A percentile compares a stretch with the other conserved stretches of the same genome.
phyloP scores from a whole-genome alignment of 2,329 filamentous ascomycete species.

The Tolypocladium tundrense region DNA sequence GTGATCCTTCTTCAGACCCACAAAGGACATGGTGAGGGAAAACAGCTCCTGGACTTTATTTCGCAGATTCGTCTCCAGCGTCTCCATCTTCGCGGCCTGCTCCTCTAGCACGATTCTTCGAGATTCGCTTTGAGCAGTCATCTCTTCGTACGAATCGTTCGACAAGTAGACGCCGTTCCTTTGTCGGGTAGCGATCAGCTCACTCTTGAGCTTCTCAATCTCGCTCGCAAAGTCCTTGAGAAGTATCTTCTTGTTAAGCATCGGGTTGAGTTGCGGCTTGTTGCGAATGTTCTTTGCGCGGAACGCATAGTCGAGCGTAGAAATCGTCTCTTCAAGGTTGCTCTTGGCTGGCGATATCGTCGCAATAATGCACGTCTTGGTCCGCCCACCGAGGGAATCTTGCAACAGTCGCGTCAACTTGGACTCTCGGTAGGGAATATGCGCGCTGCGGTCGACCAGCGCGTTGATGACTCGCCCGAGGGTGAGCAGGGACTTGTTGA shows the following conservation, averaged over 20 bases:
- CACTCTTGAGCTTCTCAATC: conserved; percentile 89
- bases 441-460: conserved; percentile 76
- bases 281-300: conserved; percentile 97
- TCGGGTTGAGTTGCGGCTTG: conserved; percentile 89
- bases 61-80: conserved; percentile 78
- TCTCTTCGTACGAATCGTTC: conserved; percentile 79
- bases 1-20: conserved; percentile 80
- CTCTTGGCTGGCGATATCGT: conserved; percentile 90
- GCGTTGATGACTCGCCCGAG: conserved; percentile 96
- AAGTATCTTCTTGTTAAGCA: conserved; percentile 86
- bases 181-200: conserved; percentile 84
- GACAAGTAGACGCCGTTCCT: conserved; percentile 93
- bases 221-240: conserved; percentile 83
- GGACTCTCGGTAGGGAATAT: conserved; percentile 89
- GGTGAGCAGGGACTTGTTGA: conserved; percentile 95
- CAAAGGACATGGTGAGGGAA: conserved; percentile 75
- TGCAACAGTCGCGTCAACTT: conserved; percentile 91
- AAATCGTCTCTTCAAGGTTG: conserved; percentile 96
- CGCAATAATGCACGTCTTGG: conserved; percentile 97
- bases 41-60: conserved; percentile 94
- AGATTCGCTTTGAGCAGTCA: conserved; percentile 87
- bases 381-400: conserved; percentile 89
- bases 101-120: conserved; percentile 85
- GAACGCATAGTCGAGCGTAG: conserved; percentile 95
- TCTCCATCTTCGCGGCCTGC: conserved; percentile 83